Evolutionary conservation across 176 grass and related monocot species (phyloP), one percentile per base, ranked within the genome.

Genomic region (Oropetium thomaeum): DNA sequence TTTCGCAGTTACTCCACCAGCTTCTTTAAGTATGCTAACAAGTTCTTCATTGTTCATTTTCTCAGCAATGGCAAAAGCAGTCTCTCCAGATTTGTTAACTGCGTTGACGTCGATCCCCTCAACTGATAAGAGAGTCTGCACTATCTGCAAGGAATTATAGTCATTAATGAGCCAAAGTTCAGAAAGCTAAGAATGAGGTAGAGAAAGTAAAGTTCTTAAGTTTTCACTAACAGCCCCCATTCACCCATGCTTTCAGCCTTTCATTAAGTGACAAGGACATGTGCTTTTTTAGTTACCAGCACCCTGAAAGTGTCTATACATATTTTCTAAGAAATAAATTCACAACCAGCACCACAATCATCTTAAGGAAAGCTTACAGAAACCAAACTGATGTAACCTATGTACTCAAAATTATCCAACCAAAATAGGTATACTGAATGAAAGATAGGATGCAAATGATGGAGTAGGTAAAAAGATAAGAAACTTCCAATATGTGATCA

Each of bases 51-150:
- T 89, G 68, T 79, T 83, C 55, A 65, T 35, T 84, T 93, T 91
- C 44, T 97, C 88, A 14, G 94, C 88, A 61, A 97, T 85, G 12
- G 88, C 77, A 49, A 97, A 62, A 28, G 90, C 83, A 28, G 94
- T 93, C 59, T 91, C 86, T 37, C 94, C 94, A 10, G 88, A 76
- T 66, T 62, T 91, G 41, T 93, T 97, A 42, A 77, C 85, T 58
- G 88, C 83, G 73, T 93, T 97, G 14, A 93, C 81, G 16, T 91
- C 88, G 25, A 97, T 85, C 67, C 77, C 90, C 26, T 87, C 83
- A 30, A 85, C 74, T 57, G 80, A 82, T 52, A 97, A 63, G 14
- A 97, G 73, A 55, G 83, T 87, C 53, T 73, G 83, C 28, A 91
- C 37, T 52, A 91, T 91, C 90, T 97, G 88, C 27, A 82, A 74